These are phyloP conservation scores for Westerdykella aurantiaca DNA, from an alignment of 2,329 filamentous ascomycete genomes.

Conservation along the genomic window DNA sequence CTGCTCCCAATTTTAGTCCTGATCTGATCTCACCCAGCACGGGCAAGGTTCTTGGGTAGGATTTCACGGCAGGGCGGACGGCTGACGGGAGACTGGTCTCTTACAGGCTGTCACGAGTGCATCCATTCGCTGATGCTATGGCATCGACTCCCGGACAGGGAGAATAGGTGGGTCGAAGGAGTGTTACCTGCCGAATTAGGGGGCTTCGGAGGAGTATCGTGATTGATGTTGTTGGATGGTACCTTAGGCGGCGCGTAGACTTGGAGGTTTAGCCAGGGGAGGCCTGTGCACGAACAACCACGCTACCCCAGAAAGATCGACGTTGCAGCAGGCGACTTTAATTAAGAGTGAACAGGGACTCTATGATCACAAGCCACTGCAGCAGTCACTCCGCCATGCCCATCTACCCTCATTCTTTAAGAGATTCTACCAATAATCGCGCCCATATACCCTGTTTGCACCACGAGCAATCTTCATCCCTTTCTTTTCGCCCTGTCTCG, in stretches of 20 bases:
- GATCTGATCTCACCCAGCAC: conserved; percentile 8
- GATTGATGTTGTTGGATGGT: too few relatives aligned
- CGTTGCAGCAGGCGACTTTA: conserved; percentile 3
- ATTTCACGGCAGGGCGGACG: conserved; percentile 1
- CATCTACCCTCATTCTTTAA: conserved; percentile 6
- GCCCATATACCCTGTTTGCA: background rate
- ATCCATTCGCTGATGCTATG: conserved; percentile 17
- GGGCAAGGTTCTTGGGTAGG: conserved; percentile 2
- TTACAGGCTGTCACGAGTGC: conserved; percentile 30
- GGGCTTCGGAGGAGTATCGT: background rate
- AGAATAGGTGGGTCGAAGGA: background rate
- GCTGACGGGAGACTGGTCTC: conserved; percentile 13
- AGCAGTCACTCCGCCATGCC: conserved; percentile 5
- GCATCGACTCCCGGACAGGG: conserved; percentile 1
- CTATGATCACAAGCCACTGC: conserved; percentile 21
- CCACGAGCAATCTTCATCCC: too few relatives aligned
- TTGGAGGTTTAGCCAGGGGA: background rate
- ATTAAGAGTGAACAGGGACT: conserved; percentile 1
- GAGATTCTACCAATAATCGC: conserved; percentile 9
- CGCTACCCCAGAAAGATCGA: background rate
- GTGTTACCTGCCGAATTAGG: conserved; percentile 10
- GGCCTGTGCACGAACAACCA: conserved; percentile 1
- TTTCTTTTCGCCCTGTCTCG: too few relatives aligned
- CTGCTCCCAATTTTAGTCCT: conserved; percentile 24
- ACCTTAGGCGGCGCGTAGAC: background rate